Base-by-base conservation (phyloP, 805 yeast species). In the Scheffersomyces ergatensis region DNA sequence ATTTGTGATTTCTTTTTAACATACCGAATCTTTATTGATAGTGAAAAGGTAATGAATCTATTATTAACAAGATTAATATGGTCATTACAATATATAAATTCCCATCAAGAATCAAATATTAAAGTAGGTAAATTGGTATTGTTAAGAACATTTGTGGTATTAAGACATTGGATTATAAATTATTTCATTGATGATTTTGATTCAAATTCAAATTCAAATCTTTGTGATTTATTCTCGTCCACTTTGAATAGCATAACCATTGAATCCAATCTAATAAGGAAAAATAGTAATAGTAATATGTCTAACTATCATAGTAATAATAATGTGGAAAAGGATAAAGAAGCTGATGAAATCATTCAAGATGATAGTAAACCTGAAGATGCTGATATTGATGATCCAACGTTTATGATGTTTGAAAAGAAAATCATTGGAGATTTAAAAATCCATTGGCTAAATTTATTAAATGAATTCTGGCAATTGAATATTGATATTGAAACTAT, bases 131-230 rank as follows among this genome's bases (percentile, higher is more conserved):
- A 82, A 44, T 68, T 85, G 34, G 82, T 84, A 2, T 67, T 87
- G 11, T 75, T 90, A 27, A 73, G 98, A 52, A 83, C 95, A 0
- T 92, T 90, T 66, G 96, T 88, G 20, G 82, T 85, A 21, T 51
- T 93, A 33, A 77, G 97, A 54, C 96, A 88, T 65, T 92, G 98
- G 96, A 60, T 92, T 15, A 63, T 87, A 44, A 92, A 90, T 60
- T 90, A 87, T 59, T 93, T 89, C 53, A 74, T 80, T 32, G 92
- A 87, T 56, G 98, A 93, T 60, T 93, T 70, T 45, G 63, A 60
- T 36, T 37, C 55, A 13, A 60, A 68, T 47, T 40, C 42, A 4
- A 40, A 46, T 23, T 42, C 42, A 5, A 40, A 46, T 21, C 48
- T 70, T 25, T 65, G 76, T 46, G 70, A 70, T 37, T 27, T 43